A percentile compares a stretch with the other conserved stretches of the same genome.
phyloP scores from a whole-genome alignment of 1,284 basidiomycete species.

The Cerrena zonata region DNA sequence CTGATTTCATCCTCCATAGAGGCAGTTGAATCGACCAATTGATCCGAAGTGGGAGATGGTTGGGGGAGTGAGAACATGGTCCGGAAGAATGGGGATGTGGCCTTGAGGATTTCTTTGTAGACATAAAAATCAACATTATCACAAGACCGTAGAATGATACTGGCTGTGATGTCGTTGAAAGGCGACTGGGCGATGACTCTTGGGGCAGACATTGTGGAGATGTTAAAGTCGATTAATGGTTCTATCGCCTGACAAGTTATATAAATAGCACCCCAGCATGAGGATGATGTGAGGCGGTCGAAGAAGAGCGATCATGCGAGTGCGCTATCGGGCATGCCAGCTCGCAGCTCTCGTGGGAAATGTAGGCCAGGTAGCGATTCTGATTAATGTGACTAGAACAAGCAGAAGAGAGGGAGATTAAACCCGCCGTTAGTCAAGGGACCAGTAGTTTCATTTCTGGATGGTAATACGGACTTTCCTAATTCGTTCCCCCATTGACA shows the following conservation, averaged over 20 bases:
- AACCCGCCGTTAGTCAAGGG: too few relatives aligned
- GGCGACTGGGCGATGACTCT: constrained; percentile 6
- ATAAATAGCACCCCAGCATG: background rate
- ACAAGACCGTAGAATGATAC: constrained; percentile 27
- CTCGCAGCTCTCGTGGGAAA: too few relatives aligned
- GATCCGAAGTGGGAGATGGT: background rate
- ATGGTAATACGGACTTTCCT: too few relatives aligned
- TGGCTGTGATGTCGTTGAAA: constrained; percentile 11
- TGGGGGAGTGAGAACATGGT: constrained; percentile 11
- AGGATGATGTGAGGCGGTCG: background rate
- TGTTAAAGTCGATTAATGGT: background rate
- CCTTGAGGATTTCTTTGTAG: constrained; percentile 8
- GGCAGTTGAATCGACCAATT: too few relatives aligned
- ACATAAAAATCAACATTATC: constrained; percentile 14
- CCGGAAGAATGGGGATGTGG: constrained; percentile 22
- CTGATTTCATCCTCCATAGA: background rate
- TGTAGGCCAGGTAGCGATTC: too few relatives aligned
- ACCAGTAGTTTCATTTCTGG: too few relatives aligned
- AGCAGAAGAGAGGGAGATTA: too few relatives aligned
- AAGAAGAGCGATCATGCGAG: too few relatives aligned
- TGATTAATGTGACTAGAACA: too few relatives aligned
- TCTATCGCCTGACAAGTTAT: background rate
- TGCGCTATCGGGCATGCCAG: too few relatives aligned
- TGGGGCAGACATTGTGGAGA: background rate
- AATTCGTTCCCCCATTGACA: too few relatives aligned